A percentile compares a stretch with the other conserved stretches of the same genome.
Evolutionary conservation across 2,329 filamentous ascomycete genomes (phyloP).

Genomic region (Aspergillus jensenii): DNA sequence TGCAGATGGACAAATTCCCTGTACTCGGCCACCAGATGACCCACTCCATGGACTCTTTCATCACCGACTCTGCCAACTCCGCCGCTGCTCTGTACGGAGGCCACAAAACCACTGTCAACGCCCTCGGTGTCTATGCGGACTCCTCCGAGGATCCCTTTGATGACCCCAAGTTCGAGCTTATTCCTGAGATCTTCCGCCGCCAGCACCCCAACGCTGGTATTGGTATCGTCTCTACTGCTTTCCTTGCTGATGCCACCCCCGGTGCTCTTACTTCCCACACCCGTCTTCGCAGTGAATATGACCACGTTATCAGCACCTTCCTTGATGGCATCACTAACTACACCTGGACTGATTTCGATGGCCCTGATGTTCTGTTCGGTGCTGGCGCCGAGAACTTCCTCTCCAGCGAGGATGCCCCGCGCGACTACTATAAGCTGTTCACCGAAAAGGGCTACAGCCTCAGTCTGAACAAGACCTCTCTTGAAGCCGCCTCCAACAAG

Average conservation of each 20-base stretch:
- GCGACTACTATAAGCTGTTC: slow-evolving; percentile 69
- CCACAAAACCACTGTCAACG: slow-evolving; percentile 81
- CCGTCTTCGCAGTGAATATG: slow-evolving; percentile 67
- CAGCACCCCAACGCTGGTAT: slow-evolving; percentile 60
- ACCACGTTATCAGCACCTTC: slow-evolving; percentile 71
- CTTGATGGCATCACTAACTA: slow-evolving; percentile 76
- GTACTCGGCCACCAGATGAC: slow-evolving; percentile 88
- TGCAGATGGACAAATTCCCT: slow-evolving; percentile 81
- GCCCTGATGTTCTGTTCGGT: slow-evolving; percentile 79
- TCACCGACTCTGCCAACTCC: slow-evolving; percentile 84
- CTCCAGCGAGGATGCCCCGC: slow-evolving; percentile 54
- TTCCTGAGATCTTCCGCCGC: slow-evolving; percentile 69
- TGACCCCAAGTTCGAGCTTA: slow-evolving; percentile 83
- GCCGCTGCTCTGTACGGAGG: slow-evolving; percentile 79
- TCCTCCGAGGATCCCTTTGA: slow-evolving; percentile 72
- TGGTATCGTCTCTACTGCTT: slow-evolving; percentile 75
- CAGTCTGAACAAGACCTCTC: slow-evolving; percentile 71
- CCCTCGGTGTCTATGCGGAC: slow-evolving; percentile 78
- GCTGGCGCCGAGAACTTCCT: slow-evolving; percentile 81
- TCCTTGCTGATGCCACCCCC: slow-evolving; percentile 72
- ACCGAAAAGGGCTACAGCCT: slow-evolving; percentile 70
- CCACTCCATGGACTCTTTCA: slow-evolving; percentile 80
- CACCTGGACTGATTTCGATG: slow-evolving; percentile 72
- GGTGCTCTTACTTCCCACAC: slow-evolving; percentile 74
- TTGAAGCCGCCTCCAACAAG: slow-evolving; percentile 57